These are phyloP conservation scores for Pueraria montana DNA, from an alignment of 306 rosid genomes.

Conservation along the genomic window DNA sequence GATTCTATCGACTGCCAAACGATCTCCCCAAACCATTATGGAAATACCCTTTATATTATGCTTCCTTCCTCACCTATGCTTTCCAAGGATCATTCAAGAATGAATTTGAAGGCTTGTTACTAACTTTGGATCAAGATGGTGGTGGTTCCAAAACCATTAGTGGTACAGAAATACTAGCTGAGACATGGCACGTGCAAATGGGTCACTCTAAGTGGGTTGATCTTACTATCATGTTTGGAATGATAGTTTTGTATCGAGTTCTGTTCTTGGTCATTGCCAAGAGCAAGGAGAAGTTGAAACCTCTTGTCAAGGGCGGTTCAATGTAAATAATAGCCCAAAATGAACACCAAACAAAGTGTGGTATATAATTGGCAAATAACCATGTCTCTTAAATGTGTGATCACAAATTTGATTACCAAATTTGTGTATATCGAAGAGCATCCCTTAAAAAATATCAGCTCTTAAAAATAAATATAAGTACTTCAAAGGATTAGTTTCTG, in stretches of 20 bases:
- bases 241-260: constrained; percentile 63
- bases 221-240: constrained; percentile 58
- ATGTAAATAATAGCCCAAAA: no score
- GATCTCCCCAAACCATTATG: constrained; percentile 63
- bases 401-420: no score
- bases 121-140: constrained; percentile 20
- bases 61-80: constrained; percentile 69
- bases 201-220: constrained; percentile 51
- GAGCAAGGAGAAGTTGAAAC: constrained; percentile 60
- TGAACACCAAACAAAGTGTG: no score
- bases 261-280: constrained; percentile 62
- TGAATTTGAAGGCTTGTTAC: constrained; percentile 59
- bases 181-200: constrained; percentile 57
- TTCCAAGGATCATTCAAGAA: constrained; percentile 76
- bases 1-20: constrained; percentile 64
- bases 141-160: background rate
- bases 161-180: constrained; percentile 56
- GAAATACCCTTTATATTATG: constrained; percentile 66
- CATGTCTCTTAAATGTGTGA: no score
- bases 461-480: no score
- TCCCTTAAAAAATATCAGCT: no score
- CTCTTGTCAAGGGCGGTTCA: background rate
- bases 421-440: no score
- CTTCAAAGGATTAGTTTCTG: no score
- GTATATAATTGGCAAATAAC: no score